phyloP scores from a whole-genome alignment of 352 stramenopile genomes.

The Pythium rishiriense region DNA sequence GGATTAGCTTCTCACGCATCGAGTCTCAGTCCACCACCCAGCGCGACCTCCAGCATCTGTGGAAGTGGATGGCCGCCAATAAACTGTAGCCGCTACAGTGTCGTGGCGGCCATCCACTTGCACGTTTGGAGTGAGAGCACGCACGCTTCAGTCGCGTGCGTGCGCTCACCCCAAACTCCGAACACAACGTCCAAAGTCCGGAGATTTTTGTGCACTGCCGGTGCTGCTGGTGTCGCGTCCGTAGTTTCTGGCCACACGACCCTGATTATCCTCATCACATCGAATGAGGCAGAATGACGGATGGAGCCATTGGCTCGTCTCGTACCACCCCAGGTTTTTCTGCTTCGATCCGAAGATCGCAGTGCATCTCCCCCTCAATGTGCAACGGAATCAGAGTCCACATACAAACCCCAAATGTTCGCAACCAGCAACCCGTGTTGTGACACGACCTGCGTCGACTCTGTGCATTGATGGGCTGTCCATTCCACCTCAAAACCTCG shows the following conservation, averaged over 20 bases:
- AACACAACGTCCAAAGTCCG: not conserved
- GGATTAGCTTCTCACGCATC: no score
- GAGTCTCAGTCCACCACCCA: no score
- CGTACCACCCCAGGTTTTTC: slow-evolving; percentile 17
- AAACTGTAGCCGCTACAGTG: no score
- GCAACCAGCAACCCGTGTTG: slow-evolving; percentile 20
- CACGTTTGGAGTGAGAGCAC: no score
- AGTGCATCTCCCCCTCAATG: slow-evolving; percentile 2
- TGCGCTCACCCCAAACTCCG: not conserved
- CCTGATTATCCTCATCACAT: not conserved
- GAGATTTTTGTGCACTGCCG: not conserved
- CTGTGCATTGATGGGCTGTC: slow-evolving; percentile 4
- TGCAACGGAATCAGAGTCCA: slow-evolving; percentile 1
- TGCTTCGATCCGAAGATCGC: slow-evolving; percentile 24
- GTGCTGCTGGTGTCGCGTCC: not conserved
- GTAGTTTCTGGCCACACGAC: slow-evolving; percentile 6
- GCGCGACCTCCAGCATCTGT: no score
- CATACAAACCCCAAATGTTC: slow-evolving; percentile 17
- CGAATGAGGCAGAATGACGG: not conserved
- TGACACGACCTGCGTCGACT: slow-evolving; percentile 25
- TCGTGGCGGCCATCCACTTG: no score
- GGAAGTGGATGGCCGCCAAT: no score
- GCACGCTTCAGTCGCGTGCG: no score
- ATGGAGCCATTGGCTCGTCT: slow-evolving; percentile 20
- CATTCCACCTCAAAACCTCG: slow-evolving; percentile 26